phyloP scores from a whole-genome alignment of 1,284 basidiomycete species.

The Ustilago sp. region DNA sequence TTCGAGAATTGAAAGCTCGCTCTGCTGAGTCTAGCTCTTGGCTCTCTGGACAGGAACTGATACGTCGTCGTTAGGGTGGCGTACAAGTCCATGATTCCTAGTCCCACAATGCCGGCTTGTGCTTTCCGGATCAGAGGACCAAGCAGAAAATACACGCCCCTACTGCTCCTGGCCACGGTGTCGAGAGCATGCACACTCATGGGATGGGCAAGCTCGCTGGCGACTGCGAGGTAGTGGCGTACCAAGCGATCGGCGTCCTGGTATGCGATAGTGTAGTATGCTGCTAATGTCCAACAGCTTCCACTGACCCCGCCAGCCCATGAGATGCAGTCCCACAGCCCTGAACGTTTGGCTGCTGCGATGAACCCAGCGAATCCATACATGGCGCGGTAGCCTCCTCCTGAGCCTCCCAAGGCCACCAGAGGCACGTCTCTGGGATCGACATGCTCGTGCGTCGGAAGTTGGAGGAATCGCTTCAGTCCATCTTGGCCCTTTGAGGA shows the following conservation, averaged over 20 bases:
- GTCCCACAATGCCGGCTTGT: conserved; percentile 52
- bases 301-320: conserved; percentile 68
- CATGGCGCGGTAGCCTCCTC: conserved; percentile 69
- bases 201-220: conserved; percentile 61
- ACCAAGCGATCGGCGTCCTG: conserved; percentile 53
- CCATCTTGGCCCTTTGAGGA: conserved; percentile 41
- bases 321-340: conserved; percentile 63
- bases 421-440: conserved; percentile 67
- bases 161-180: conserved; percentile 56
- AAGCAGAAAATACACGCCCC: conserved; percentile 64
- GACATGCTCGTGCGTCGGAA: conserved; percentile 60
- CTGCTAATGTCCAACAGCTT: conserved; percentile 68
- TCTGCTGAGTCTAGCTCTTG: conserved; percentile 54
- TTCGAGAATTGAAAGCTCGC: conserved; percentile 65
- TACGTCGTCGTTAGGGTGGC: conserved; percentile 62
- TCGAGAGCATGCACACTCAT: conserved; percentile 64
- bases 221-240: conserved; percentile 56
- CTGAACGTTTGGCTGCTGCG: conserved; percentile 57
- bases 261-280: conserved; percentile 57
- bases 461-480: conserved; percentile 46
- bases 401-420: conserved; percentile 67
- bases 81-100: conserved; percentile 68
- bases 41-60: conserved; percentile 57
- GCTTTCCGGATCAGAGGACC: conserved; percentile 63
- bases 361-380: conserved; percentile 61